Evolutionary conservation across 1,139 yeast species (phyloP).

Genomic region (Scheffersomyces titani): DNA sequence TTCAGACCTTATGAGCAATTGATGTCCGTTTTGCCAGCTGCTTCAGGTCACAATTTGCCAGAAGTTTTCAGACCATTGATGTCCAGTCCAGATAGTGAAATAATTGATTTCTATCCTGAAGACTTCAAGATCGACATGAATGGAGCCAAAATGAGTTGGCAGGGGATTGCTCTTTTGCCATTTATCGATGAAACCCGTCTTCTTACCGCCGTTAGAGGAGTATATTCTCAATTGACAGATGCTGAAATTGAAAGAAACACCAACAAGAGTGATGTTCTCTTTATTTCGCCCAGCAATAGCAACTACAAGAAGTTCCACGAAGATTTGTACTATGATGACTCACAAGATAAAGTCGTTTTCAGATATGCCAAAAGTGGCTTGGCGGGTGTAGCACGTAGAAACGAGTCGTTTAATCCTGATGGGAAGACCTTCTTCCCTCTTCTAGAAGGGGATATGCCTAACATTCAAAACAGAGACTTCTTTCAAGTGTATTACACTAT

Average conservation of each 20-base stretch:
- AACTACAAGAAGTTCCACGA: constrained; percentile 40
- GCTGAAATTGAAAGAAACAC: constrained; percentile 74
- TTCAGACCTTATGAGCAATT: constrained; percentile 93
- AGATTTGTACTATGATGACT: constrained; percentile 28
- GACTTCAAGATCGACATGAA: constrained; percentile 92
- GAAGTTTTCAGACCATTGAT: constrained; percentile 79
- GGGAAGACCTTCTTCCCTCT: constrained; percentile 61
- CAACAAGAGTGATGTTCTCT: constrained; percentile 59
- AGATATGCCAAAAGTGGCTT: constrained; percentile 56
- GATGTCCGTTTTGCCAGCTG: constrained; percentile 97
- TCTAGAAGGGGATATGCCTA: constrained; percentile 54
- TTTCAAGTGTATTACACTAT: constrained; percentile 61
- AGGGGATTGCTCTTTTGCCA: constrained; percentile 87
- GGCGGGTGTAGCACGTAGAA: constrained; percentile 61
- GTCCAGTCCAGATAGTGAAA: constrained; percentile 79
- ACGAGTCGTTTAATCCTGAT: constrained; percentile 48
- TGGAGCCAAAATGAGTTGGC: constrained; percentile 95
- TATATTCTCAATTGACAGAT: constrained; percentile 64
- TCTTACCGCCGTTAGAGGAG: constrained; percentile 61
- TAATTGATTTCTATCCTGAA: constrained; percentile 88
- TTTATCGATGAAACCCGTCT: constrained; percentile 85
- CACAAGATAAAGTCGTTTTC: constrained; percentile 36
- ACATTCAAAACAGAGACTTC: constrained; percentile 56
- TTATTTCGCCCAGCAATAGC: constrained; percentile 59
- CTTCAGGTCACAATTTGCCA: constrained; percentile 90